A percentile compares a stretch with the other conserved stretches of the same genome.
These are phyloP conservation scores for Alternaria solani DNA, from an alignment of 2,329 filamentous ascomycete genomes.

Conservation along the genomic window DNA sequence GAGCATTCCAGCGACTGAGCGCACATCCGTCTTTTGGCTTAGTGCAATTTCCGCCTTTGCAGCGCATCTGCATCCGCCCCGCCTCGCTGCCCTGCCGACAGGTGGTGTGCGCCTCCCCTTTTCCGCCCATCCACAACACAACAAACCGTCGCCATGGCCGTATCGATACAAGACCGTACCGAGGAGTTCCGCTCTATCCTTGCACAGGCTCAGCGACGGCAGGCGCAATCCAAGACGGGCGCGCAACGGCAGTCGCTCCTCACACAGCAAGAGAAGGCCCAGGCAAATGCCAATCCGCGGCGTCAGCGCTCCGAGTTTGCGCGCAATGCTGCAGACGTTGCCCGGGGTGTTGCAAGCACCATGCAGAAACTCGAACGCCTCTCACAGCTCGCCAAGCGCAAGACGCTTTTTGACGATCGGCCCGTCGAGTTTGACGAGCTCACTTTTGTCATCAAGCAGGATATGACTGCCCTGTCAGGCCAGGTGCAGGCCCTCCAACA, in stretches of 20 bases:
- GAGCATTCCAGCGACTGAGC: neutral
- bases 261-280: constrained; percentile 69
- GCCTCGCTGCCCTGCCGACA: constrained; percentile 12
- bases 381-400: constrained; percentile 91
- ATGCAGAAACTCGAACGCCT: constrained; percentile 96
- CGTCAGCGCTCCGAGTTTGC: constrained; percentile 85
- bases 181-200: constrained; percentile 94
- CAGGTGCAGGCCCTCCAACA: constrained; percentile 85
- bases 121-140: constrained; percentile 15
- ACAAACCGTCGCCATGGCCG: constrained; percentile 56
- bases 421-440: constrained; percentile 97
- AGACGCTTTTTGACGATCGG: constrained; percentile 96
- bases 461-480: constrained; percentile 83
- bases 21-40: neutral
- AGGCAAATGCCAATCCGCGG: constrained; percentile 62
- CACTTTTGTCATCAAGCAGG: constrained; percentile 98
- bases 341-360: constrained; percentile 86
- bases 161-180: constrained; percentile 94
- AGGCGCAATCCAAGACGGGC: constrained; percentile 77
- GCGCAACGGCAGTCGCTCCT: constrained; percentile 83
- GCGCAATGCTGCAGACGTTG: constrained; percentile 88
- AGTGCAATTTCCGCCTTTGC: neutral
- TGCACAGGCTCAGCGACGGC: constrained; percentile 80
- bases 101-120: constrained; percentile 15
- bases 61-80: constrained; percentile 13